A percentile compares a stretch with the other conserved stretches of the same genome.
Conservation (phyloP, 345 rosid genomes). For the Gynandropsis gynandra region DNA sequence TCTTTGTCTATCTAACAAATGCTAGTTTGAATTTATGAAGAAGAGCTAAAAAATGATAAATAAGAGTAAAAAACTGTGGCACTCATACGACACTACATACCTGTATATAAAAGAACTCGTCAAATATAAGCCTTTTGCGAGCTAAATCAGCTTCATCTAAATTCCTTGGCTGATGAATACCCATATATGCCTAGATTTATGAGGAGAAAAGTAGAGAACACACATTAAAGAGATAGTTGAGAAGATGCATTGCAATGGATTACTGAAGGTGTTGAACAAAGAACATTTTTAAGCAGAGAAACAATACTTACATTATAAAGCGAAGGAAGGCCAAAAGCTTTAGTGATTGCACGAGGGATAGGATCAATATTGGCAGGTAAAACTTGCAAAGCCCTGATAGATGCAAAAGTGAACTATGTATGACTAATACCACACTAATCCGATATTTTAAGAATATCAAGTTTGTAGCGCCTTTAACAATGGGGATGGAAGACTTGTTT, state of each 20-base stretch:
- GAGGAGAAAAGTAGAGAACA: conserved; percentile 16
- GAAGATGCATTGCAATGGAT: background rate
- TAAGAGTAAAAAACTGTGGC: conserved; percentile 8
- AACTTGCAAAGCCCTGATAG: conserved; percentile 49
- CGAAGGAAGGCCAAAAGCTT: conserved; percentile 58
- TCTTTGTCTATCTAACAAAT: background rate
- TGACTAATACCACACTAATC: background rate
- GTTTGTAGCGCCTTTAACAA: too few species aligned
- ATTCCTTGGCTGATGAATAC: conserved; percentile 81
- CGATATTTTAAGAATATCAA: background rate
- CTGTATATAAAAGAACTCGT: conserved; percentile 93
- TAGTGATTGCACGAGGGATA: conserved; percentile 57
- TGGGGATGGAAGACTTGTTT: background rate
- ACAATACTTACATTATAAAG: conserved; percentile 59
- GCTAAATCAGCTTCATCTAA: conserved; percentile 81
- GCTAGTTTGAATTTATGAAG: conserved; percentile 8
- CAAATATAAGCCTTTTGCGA: conserved; percentile 89
- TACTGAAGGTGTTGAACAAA: conserved; percentile 8
- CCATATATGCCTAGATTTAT: conserved; percentile 63
- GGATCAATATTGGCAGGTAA: conserved; percentile 64
- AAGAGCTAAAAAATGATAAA: conserved; percentile 15
- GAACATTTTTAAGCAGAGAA: conserved; percentile 15
- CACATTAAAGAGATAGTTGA: background rate
- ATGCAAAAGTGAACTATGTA: conserved; percentile 11
- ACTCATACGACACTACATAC: conserved; percentile 29